Evolutionary conservation across 805 yeast species (phyloP).

Genomic region (Vanderwaltozyma tropicalis): DNA sequence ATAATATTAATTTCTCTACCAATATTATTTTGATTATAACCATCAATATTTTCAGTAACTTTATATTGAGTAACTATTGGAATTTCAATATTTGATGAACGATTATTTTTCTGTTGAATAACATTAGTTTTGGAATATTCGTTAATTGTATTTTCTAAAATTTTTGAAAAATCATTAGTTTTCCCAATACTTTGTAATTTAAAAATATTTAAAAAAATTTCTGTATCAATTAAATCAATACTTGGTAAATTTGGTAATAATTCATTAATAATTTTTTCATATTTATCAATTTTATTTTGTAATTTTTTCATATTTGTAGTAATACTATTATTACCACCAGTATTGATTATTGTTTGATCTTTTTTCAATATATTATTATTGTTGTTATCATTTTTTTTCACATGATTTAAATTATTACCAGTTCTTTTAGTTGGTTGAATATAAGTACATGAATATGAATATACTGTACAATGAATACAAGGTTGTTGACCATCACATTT

Average conservation of each 20-base stretch:
- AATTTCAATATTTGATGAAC: background rate
- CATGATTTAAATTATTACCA: background rate
- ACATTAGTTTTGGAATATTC: too few relatives aligned
- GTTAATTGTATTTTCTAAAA: background rate
- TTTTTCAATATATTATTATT: background rate
- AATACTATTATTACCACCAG: background rate
- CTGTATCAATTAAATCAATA: slow-evolving; percentile 9
- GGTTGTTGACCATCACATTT: slow-evolving; percentile 81
- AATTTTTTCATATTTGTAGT: background rate
- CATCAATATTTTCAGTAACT: slow-evolving; percentile 14
- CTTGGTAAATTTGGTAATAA: slow-evolving; percentile 16
- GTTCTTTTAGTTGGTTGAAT: slow-evolving; percentile 51
- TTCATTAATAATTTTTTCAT: slow-evolving; percentile 10
- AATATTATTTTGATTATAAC: slow-evolving; percentile 12
- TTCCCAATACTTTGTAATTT: background rate
- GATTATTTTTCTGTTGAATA: background rate
- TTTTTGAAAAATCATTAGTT: background rate
- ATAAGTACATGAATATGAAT: slow-evolving; percentile 75
- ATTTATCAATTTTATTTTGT: slow-evolving; percentile 3
- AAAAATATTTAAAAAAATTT: background rate
- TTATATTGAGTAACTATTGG: slow-evolving; percentile 2
- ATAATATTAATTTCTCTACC: slow-evolving; percentile 50
- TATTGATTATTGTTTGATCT: background rate
- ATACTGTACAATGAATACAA: slow-evolving; percentile 80
- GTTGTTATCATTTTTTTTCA: background rate